Evolutionary conservation across 179 eudicot genomes (phyloP).

Genomic region (Silene vulgaris): DNA sequence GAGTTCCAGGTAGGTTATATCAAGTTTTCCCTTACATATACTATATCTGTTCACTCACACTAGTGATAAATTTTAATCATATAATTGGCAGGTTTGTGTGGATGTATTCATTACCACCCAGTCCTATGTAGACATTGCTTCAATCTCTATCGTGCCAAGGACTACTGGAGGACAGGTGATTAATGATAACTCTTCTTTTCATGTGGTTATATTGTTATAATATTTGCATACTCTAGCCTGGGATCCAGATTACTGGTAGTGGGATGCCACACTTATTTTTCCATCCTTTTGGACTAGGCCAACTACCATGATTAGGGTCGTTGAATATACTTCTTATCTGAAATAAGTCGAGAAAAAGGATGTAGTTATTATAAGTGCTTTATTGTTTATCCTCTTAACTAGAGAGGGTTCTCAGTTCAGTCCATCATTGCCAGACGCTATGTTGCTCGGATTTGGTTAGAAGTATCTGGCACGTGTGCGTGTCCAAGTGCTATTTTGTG

Average conservation of each 20-base stretch:
- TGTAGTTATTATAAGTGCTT: background rate
- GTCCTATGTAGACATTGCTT: conserved; percentile 83
- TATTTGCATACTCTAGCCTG: background rate
- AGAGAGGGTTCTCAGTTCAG: background rate
- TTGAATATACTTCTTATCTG: background rate
- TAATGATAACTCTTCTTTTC: background rate
- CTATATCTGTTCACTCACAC: background rate
- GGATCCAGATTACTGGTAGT: conserved; percentile 1
- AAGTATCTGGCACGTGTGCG: no score
- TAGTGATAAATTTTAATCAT: conserved; percentile 5
- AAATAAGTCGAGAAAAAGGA: background rate
- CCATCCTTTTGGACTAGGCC: background rate
- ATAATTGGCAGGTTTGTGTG: conserved; percentile 66
- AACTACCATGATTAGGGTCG: background rate
- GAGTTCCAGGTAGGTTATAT: conserved; percentile 67
- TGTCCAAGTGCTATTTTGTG: no score
- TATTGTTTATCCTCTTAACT: background rate
- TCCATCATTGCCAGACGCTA: background rate
- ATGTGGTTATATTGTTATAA: background rate
- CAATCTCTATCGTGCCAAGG: conserved; percentile 81
- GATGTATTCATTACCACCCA: conserved; percentile 83
- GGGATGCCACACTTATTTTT: background rate
- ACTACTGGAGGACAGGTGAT: conserved; percentile 97
- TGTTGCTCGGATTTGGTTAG: no score
- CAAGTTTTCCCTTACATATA: background rate